Evolutionary conservation across 176 grass and related monocot species (phyloP).

Genomic region (Areca catechu): DNA sequence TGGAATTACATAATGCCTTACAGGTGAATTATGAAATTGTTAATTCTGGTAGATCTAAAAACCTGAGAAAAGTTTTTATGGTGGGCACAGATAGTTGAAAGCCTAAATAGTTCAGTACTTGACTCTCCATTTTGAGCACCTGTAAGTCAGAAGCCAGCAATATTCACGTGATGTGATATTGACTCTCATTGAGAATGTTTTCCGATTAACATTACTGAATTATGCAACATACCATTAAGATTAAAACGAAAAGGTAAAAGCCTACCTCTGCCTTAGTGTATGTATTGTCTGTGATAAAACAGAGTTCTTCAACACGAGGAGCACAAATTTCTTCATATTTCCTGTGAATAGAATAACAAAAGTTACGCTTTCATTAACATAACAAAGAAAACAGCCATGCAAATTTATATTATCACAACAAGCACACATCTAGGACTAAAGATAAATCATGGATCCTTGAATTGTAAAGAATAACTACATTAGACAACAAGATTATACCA

Average conservation of each 20-base stretch:
- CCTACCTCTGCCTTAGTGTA: constrained; percentile 68
- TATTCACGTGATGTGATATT: not conserved
- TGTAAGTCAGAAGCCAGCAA: constrained; percentile 28
- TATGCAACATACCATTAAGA: not conserved
- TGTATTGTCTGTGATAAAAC: constrained; percentile 72
- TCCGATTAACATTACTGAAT: not conserved
- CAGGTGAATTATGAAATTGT: too few species aligned
- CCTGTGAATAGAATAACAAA: constrained; percentile 13
- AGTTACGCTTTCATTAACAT: not conserved
- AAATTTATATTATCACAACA: too few species aligned
- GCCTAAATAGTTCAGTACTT: constrained; percentile 47
- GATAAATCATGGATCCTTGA: too few species aligned
- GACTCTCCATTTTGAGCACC: constrained; percentile 77
- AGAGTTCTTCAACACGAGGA: constrained; percentile 71
- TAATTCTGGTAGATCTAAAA: constrained; percentile 1
- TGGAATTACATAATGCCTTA: too few species aligned
- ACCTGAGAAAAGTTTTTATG: constrained; percentile 83
- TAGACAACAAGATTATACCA: too few species aligned
- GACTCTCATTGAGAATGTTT: too few species aligned
- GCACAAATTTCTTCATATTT: constrained; percentile 92
- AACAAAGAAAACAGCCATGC: too few species aligned
- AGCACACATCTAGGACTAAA: too few species aligned
- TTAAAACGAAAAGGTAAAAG: constrained; percentile 6
- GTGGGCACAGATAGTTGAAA: constrained; percentile 82
- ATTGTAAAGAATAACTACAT: too few species aligned